Base-by-base conservation (phyloP, 2,329 filamentous ascomycete genomes). In the Trichoderma brevicompactum region DNA sequence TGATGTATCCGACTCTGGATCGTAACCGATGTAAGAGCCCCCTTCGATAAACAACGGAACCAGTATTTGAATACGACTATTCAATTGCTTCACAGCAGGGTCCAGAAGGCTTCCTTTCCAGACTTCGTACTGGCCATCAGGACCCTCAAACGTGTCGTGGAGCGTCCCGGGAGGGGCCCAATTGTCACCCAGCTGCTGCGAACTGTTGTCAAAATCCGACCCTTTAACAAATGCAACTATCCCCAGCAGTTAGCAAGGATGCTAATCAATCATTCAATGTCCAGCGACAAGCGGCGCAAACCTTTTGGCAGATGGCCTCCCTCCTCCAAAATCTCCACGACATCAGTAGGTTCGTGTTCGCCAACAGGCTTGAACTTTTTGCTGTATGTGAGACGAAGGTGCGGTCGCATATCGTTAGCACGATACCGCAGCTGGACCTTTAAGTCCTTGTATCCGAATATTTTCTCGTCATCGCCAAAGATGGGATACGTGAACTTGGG, bases 41-140 rank as follows among this genome's bases (percentile, higher is more conserved):
- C 92, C 95, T 76, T 99, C 96, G 68, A 99, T 97, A 76, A 93
- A 96, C 66, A 98, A 83, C 15, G 92, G 87, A 5, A 94, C 87
- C 41, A 96, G 81, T 64, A 97, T 87, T 78, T 97, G 93, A 69
- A 96, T 86, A 60, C 94, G 92, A 67, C 87, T 87, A 72, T 97
- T 82, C 44, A 97, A 81, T 72, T 89, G 84, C 72, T 86, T 85
- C 48, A 96, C 87, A 15, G 83, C 83, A 0, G 85, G 80, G 73
- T 97, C 89, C 2, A 85, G 82, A 60, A 99, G 81, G 59, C 82
- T 90, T 8, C 92, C 90, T 70, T 86, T 88, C 92, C 94, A 97
- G 63, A 98, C 86, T 77, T 97, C 92, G 74, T 91, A 97, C 28
- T 83, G 84, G 62, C 86, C 85, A 52, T 86, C 85, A 17, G 85